Percentiles rank a stretch among this genome's conserved stretches.
Evolutionary conservation across 176 grass and related monocot genomes (phyloP).

Genomic region (Zoysia pacifica): DNA sequence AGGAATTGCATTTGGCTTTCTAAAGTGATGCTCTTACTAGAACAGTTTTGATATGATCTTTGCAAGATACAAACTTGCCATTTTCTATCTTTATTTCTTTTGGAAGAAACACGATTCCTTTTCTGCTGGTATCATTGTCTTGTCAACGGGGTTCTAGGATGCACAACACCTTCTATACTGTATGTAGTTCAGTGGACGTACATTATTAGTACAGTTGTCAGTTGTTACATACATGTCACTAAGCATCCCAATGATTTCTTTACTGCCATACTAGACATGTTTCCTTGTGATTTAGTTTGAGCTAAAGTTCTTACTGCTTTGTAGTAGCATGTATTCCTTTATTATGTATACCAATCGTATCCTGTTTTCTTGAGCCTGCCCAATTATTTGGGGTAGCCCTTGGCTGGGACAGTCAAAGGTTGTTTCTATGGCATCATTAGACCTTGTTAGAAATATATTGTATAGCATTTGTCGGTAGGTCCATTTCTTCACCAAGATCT

Average conservation of each 20-base stretch:
- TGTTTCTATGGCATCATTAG: neutral
- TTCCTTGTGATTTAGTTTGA: neutral
- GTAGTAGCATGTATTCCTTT: neutral
- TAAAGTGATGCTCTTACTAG: neutral
- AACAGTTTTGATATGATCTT: neutral
- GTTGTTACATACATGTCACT: neutral
- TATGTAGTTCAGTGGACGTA: neutral
- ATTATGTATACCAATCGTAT: neutral
- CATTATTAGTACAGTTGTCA: neutral
- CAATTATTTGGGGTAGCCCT: neutral
- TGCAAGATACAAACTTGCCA: neutral
- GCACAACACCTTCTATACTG: neutral
- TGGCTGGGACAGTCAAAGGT: neutral
- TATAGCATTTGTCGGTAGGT: neutral
- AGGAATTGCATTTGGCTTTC: slow-evolving; percentile 10
- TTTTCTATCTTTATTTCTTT: neutral
- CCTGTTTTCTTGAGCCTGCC: neutral
- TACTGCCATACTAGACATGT: neutral
- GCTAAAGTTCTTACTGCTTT: neutral
- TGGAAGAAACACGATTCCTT: neutral
- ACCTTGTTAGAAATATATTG: neutral
- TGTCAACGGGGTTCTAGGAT: neutral
- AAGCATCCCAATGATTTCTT: slow-evolving; percentile 2
- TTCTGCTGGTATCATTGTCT: neutral
- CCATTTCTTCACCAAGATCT: neutral